Conservation (phyloP, 2,329 filamentous ascomycete species). For the Calonectria multiphialidica region DNA sequence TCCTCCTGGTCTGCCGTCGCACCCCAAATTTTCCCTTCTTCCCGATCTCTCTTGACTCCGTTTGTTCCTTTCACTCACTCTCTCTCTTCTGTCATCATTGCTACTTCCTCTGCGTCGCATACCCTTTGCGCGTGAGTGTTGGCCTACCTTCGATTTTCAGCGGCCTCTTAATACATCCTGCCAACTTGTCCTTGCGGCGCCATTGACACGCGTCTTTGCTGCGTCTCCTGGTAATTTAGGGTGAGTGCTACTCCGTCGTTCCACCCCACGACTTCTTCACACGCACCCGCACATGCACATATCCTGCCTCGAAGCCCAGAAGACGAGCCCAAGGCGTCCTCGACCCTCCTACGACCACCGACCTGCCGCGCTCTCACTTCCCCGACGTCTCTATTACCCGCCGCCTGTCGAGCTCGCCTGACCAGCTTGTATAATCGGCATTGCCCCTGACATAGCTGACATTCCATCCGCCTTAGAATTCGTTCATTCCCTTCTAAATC, state of each 20-base stretch:
- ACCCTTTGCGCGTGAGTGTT: constrained; percentile 43
- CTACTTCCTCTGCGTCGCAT: constrained; percentile 50
- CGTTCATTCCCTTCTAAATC: constrained; percentile 46
- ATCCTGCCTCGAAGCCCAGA: constrained; percentile 15
- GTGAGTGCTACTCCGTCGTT: constrained; percentile 42
- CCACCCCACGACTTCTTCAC: constrained; percentile 31
- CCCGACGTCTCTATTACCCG: constrained; percentile 20
- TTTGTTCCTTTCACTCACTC: constrained; percentile 39
- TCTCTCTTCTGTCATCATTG: constrained; percentile 51
- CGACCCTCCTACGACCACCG: constrained; percentile 18
- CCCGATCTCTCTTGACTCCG: constrained; percentile 33
- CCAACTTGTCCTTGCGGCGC: constrained; percentile 45
- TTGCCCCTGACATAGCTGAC: constrained; percentile 45
- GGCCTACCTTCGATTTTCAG: constrained; percentile 33
- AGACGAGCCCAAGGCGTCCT: constrained; percentile 29
- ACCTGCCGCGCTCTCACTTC: constrained; percentile 21
- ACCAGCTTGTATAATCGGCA: constrained; percentile 37
- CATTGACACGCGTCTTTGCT: constrained; percentile 52
- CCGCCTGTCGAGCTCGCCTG: constrained; percentile 19
- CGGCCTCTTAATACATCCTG: constrained; percentile 42
- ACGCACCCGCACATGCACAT: constrained; percentile 1
- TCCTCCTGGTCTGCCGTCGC: constrained; percentile 45
- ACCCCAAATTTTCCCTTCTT: constrained; percentile 47
- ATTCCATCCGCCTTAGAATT: constrained; percentile 32
- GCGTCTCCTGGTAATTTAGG: constrained; percentile 46